Evolutionary conservation across 805 yeast genomes (phyloP).

Genomic region (Myxozyma neotropica): DNA sequence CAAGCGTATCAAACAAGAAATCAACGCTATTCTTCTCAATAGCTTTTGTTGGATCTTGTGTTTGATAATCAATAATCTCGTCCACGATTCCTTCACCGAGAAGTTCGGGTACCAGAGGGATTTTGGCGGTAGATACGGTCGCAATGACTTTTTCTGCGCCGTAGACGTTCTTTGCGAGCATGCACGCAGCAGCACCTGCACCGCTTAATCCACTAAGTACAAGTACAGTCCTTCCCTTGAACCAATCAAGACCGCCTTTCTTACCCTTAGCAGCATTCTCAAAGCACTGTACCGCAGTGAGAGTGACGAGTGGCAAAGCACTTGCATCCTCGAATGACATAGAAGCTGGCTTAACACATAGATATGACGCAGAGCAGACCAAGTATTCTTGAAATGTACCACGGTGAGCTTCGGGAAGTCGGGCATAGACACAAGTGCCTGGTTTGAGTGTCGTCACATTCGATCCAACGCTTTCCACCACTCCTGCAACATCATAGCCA

Average conservation of each 20-base stretch:
- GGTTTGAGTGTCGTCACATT: conserved; percentile 26
- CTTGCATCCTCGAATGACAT: conserved; percentile 34
- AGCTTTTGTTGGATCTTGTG: conserved; percentile 23
- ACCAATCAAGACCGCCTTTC: background rate
- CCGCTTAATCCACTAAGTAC: conserved; percentile 29
- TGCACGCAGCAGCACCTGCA: conserved; percentile 33
- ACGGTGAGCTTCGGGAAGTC: conserved; percentile 9
- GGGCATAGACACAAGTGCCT: conserved; percentile 33
- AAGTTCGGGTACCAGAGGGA: conserved; percentile 18
- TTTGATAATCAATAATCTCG: conserved; percentile 34
- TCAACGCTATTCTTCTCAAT: conserved; percentile 29
- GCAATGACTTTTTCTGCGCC: conserved; percentile 33
- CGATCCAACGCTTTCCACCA: conserved; percentile 32
- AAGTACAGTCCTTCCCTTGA: conserved; percentile 29
- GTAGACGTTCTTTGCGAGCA: conserved; percentile 34
- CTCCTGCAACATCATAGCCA: conserved; percentile 36
- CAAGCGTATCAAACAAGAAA: conserved; percentile 33
- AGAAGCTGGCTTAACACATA: conserved; percentile 28
- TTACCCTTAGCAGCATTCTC: conserved; percentile 4
- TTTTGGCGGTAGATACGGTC: conserved; percentile 35
- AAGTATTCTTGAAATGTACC: conserved; percentile 32
- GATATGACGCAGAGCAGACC: conserved; percentile 5
- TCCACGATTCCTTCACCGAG: conserved; percentile 34
- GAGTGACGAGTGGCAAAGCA: conserved; percentile 31
- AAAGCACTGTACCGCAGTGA: conserved; percentile 31